Conservation (phyloP, 176 grass and related monocot genomes). For the Bolboschoenus planiculmis region DNA sequence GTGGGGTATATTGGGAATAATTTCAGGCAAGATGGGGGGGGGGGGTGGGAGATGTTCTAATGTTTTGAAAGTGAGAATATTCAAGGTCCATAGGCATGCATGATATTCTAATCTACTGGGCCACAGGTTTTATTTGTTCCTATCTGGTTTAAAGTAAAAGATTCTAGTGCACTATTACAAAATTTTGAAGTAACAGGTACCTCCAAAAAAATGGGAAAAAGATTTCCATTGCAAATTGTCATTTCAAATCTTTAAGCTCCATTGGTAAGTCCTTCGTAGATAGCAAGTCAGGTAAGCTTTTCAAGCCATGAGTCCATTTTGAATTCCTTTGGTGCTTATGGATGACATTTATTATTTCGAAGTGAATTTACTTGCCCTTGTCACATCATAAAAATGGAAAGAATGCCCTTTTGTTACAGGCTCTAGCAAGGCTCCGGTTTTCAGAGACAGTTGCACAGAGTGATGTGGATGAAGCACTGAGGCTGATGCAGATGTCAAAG, state of each 20-base stretch:
- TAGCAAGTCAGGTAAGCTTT: background rate
- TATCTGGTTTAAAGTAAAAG: background rate
- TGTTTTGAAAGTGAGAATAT: background rate
- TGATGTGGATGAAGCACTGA: conserved; percentile 83
- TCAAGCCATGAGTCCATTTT: background rate
- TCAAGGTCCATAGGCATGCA: background rate
- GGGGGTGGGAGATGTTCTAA: background rate
- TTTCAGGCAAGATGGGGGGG: background rate
- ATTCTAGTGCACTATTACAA: background rate
- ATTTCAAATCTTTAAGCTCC: background rate
- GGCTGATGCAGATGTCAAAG: conserved; percentile 99
- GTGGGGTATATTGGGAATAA: background rate
- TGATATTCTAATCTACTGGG: background rate
- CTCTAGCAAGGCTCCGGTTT: conserved; percentile 91
- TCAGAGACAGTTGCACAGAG: conserved; percentile 85
- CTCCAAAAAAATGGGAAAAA: background rate
- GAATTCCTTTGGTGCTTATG: background rate
- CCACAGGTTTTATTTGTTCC: background rate
- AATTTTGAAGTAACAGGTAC: background rate
- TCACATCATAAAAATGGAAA: background rate
- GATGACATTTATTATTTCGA: background rate
- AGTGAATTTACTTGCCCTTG: background rate
- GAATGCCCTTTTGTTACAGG: conserved; percentile 32
- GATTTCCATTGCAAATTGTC: background rate
- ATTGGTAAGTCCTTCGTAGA: background rate